Conservation (phyloP, 2,329 filamentous ascomycete genomes). For the Calycina marina region DNA sequence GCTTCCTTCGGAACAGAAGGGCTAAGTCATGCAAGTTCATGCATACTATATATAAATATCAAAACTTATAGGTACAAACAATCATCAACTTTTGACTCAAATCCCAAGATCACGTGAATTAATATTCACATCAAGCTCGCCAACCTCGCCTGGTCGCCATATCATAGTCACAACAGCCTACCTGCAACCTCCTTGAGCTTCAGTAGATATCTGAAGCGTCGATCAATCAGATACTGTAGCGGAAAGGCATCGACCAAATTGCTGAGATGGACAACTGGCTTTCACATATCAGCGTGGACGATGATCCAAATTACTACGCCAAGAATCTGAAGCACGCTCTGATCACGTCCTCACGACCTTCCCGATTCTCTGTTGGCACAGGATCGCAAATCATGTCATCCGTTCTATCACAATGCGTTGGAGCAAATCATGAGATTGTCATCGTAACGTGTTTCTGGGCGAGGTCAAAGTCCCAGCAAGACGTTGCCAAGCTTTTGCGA, state of each 20-base stretch:
- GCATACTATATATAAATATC: no score
- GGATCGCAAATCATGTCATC: slow-evolving; percentile 37
- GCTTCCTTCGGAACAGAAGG: no score
- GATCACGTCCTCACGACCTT: slow-evolving; percentile 32
- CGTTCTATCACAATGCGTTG: slow-evolving; percentile 45
- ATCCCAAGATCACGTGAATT: no score
- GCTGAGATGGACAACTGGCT: neutral
- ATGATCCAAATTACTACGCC: slow-evolving; percentile 35
- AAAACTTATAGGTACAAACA: no score
- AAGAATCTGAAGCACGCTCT: slow-evolving; percentile 28
- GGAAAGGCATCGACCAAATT: neutral
- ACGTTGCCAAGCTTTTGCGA: slow-evolving; percentile 39
- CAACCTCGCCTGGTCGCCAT: no score
- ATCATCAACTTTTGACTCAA: no score
- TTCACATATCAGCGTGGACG: slow-evolving; percentile 8
- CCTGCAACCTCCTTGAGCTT: no score
- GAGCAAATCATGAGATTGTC: slow-evolving; percentile 49
- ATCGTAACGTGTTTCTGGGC: slow-evolving; percentile 68
- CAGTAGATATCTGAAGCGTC: no score
- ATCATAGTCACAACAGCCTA: no score
- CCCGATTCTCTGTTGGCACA: slow-evolving; percentile 39
- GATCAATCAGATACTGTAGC: no score
- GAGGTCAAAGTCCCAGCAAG: slow-evolving; percentile 30
- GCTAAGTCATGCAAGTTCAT: no score
- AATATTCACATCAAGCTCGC: no score